Conservation (phyloP, 179 eudicot genomes). For the Patellifolia procumbens region DNA sequence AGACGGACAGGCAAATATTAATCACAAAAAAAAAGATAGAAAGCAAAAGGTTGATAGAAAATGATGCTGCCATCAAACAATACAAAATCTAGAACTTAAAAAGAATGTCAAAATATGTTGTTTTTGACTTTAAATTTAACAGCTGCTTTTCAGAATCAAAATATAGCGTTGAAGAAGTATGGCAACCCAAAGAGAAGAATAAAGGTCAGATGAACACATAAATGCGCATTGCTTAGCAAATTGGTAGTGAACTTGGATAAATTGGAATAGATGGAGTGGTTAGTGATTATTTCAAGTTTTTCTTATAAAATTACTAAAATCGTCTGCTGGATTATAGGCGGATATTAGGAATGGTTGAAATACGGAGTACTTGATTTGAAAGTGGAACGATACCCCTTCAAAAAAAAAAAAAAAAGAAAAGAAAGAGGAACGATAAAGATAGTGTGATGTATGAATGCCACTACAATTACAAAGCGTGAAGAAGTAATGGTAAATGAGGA, state of each 20-base stretch:
- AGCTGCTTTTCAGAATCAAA: neutral
- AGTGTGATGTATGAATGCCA: too few species aligned
- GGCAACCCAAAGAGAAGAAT: neutral
- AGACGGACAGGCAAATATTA: neutral
- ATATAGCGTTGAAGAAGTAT: neutral
- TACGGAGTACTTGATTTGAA: too few species aligned
- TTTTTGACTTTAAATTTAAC: neutral
- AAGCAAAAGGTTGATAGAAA: neutral
- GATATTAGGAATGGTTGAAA: too few species aligned
- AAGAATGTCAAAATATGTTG: neutral
- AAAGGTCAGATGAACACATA: neutral
- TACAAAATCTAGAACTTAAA: neutral
- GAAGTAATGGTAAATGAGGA: too few species aligned
- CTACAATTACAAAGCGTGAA: too few species aligned
- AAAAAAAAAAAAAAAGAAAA: too few species aligned
- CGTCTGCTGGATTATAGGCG: too few species aligned
- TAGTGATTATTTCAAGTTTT: too few species aligned
- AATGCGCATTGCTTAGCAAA: neutral
- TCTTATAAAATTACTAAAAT: too few species aligned
- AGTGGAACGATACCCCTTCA: too few species aligned
- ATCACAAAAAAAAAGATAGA: slow-evolving; percentile 1
- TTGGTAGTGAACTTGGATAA: neutral
- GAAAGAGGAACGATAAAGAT: too few species aligned
- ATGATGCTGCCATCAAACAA: too few species aligned
- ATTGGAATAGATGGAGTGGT: neutral